Evolutionary conservation across 768 basidiomycete genomes (phyloP).

Genomic region (Leucogyrophana mollusca): DNA sequence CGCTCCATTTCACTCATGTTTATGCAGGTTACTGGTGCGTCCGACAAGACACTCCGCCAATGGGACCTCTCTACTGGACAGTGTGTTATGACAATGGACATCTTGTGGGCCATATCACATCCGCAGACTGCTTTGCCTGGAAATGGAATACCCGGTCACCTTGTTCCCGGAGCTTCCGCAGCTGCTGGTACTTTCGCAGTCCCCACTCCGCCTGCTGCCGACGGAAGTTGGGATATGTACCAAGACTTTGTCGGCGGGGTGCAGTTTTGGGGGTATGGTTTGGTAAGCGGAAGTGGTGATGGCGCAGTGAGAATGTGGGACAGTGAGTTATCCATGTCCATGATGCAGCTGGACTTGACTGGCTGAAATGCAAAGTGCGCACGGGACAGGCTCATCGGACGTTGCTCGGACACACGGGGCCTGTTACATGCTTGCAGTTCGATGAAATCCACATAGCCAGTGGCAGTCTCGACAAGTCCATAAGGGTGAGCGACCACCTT

Average conservation of each 20-base stretch:
- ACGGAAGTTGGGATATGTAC: conserved; percentile 93
- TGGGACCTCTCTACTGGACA: conserved; percentile 98
- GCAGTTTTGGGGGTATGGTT: conserved; percentile 98
- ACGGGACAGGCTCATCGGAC: conserved; percentile 97
- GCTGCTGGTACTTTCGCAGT: conserved; percentile 70
- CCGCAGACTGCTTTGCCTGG: conserved; percentile 51
- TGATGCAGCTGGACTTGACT: conserved; percentile 4
- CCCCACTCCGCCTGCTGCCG: conserved; percentile 83
- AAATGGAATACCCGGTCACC: conserved; percentile 38
- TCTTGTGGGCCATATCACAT: conserved; percentile 98
- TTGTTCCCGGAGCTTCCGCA: conserved; percentile 53
- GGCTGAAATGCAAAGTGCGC: conserved; percentile 62
- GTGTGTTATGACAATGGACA: conserved; percentile 99
- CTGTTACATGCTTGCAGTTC: conserved; percentile 93
- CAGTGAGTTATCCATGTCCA: conserved; percentile 56
- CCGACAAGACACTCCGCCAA: conserved; percentile 96
- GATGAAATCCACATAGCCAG: conserved; percentile 93
- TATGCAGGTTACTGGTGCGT: conserved; percentile 89
- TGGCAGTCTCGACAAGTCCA: conserved; percentile 90
- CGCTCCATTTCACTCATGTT: conserved; percentile 3
- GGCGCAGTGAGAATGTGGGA: conserved; percentile 99
- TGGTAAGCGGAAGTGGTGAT: conserved; percentile 96
- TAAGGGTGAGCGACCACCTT: conserved; percentile 61
- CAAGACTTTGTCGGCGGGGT: conserved; percentile 97
- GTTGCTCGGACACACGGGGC: conserved; percentile 87